Base-by-base conservation (phyloP, 192 early-diverging fungal genomes). In the Coemansia sp. region DNA sequence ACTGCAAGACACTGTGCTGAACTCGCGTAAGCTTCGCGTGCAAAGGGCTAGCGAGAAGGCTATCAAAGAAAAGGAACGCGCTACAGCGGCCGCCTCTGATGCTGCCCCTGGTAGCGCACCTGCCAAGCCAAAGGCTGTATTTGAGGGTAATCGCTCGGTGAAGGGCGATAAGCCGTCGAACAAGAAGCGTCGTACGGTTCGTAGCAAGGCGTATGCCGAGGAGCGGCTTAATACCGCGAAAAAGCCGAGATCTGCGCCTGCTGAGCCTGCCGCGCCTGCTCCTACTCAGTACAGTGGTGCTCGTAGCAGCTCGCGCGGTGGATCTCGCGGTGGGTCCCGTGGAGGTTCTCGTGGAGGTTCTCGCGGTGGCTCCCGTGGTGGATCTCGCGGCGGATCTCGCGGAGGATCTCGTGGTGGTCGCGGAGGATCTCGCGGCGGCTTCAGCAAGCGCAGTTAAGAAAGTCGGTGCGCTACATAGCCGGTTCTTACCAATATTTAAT, bases 1-100 rank as follows among this genome's bases (percentile, higher is more conserved):
- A 69, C 77, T 95, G 37, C 75, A 93, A 52, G 92, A 88, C 52
- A 88, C 90, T 16, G 88, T 91, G 64, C 73, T 96, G 26, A 93
- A 68, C 28, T 62, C 55, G 33, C 69, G 68, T 64, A 80, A 72
- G 66, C 42, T 72, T 49, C 71, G 82, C 16, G 69, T 73, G 9
- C 66, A 82, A 66, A 64, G 75, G 21, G 68, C 70, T 39, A 80
- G 79, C 55, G 81, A 78, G 19, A 76, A 84, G 66, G 69, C 53
- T 10, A 63, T 71, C 33, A 75, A 84, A 52, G 70, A 71, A 26
- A 84, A 78, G 65, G 59, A 69, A 53, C 37, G 55, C 55, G 63
- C 64, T 4, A 30, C 52, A 28, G 28, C 52, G 11, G 49, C n/a
- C 14, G 52, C 52, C 26, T 13, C 26, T 8, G 28, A 55, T 30